A percentile compares a stretch with the other conserved stretches of the same genome.
Evolutionary conservation across 2,329 filamentous ascomycete genomes (phyloP).

Genomic region (Talaromyces atroroseus): DNA sequence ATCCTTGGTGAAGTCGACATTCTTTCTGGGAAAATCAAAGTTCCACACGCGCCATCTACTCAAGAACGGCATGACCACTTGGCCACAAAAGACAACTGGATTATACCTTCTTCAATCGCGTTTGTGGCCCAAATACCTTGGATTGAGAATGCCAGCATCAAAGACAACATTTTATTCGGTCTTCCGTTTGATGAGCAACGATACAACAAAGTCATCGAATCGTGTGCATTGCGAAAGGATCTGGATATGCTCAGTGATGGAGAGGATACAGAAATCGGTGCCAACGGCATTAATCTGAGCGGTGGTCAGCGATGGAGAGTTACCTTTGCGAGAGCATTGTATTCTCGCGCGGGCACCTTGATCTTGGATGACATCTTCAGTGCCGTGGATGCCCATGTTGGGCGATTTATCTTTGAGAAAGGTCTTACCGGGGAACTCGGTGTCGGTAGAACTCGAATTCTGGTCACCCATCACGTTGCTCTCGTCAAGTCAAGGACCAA

Average conservation of each 20-base stretch:
- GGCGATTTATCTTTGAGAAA: slow-evolving; percentile 70
- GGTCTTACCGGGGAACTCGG: slow-evolving; percentile 68
- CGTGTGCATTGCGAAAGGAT: slow-evolving; percentile 70
- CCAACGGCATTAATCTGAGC: slow-evolving; percentile 77
- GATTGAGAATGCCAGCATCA: slow-evolving; percentile 77
- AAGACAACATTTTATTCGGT: slow-evolving; percentile 73
- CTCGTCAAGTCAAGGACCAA: slow-evolving; percentile 66
- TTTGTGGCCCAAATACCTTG: slow-evolving; percentile 77
- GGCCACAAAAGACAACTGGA: slow-evolving; percentile 60
- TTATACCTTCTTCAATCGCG: slow-evolving; percentile 62
- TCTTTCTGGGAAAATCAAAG: slow-evolving; percentile 55
- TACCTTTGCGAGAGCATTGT: slow-evolving; percentile 72
- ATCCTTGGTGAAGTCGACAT: slow-evolving; percentile 72
- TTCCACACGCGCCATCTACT: slow-evolving; percentile 44
- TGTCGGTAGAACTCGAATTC: slow-evolving; percentile 63
- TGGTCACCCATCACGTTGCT: slow-evolving; percentile 75
- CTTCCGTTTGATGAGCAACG: slow-evolving; percentile 63
- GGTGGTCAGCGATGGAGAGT: slow-evolving; percentile 81
- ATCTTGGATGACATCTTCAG: slow-evolving; percentile 81
- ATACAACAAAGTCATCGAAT: slow-evolving; percentile 64
- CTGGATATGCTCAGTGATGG: slow-evolving; percentile 70
- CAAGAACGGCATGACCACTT: slow-evolving; percentile 56
- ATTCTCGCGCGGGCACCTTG: slow-evolving; percentile 70
- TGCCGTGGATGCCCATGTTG: slow-evolving; percentile 73
- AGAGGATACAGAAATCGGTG: slow-evolving; percentile 74